phyloP scores from a whole-genome alignment of 2,329 filamentous ascomycete genomes.

The Microdochium bolleyi region DNA sequence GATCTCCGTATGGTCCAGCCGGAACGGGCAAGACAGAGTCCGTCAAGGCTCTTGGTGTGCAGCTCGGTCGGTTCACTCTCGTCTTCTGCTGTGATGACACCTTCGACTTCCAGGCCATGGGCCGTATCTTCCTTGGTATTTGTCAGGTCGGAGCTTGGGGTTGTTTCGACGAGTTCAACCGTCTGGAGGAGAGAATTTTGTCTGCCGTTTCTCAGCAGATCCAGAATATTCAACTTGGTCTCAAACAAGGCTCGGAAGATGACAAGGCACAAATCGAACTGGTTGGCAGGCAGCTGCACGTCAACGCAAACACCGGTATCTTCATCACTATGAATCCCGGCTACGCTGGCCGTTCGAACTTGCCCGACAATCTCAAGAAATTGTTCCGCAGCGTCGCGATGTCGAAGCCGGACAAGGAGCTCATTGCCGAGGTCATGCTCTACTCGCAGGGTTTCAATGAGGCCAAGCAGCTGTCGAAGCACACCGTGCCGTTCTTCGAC shows the following conservation, averaged over 20 bases:
- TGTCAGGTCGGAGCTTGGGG: conserved; percentile 99
- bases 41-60: conserved; percentile 93
- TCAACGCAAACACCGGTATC: conserved; percentile 91
- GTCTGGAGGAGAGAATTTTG: conserved; percentile 92
- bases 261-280: conserved; percentile 87
- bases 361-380: conserved; percentile 99
- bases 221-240: conserved; percentile 95
- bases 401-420: conserved; percentile 99
- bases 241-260: conserved; percentile 78
- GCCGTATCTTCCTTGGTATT: conserved; percentile 96
- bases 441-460: conserved; percentile 99
- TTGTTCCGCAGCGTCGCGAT: conserved; percentile 98
- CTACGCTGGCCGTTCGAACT: conserved; percentile 93
- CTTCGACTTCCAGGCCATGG: conserved; percentile 99
- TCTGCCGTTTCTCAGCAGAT: conserved; percentile 99
- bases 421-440: conserved; percentile 99
- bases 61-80: conserved; percentile 93
- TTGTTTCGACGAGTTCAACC: conserved; percentile 99
- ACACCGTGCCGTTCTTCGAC: conserved; percentile 98
- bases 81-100: conserved; percentile 99
- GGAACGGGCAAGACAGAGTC: conserved; percentile 99
- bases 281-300: conserved; percentile 79
- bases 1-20: conserved; percentile 93
- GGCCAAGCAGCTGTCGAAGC: conserved; percentile 86
- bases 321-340: conserved; percentile 99